phyloP scores from a whole-genome alignment of 208 protist species.

The Angomonas desouzai region DNA sequence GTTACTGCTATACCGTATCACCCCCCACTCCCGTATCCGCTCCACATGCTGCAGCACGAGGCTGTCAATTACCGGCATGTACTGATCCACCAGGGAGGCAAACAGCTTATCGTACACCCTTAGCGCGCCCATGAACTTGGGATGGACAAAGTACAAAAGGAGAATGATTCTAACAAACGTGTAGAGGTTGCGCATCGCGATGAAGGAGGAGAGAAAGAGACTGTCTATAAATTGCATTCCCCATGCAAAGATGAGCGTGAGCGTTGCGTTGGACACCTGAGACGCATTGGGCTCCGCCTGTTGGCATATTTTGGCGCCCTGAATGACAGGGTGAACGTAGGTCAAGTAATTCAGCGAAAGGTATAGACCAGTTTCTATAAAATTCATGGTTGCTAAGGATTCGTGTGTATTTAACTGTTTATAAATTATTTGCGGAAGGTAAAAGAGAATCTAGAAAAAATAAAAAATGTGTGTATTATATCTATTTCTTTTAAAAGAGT shows the following conservation, averaged over 20 bases:
- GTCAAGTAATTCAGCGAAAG: slow-evolving; percentile 50
- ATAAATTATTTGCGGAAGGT: too few species aligned
- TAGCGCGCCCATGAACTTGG: slow-evolving; percentile 51
- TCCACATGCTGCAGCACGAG: slow-evolving; percentile 51
- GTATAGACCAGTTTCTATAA: slow-evolving; percentile 21
- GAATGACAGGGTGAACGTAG: slow-evolving; percentile 57
- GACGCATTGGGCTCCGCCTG: slow-evolving; percentile 25
- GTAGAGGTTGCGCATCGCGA: slow-evolving; percentile 57
- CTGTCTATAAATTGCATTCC: slow-evolving; percentile 50
- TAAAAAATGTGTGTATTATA: too few species aligned
- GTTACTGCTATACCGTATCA: slow-evolving; percentile 37
- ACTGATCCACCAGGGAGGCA: slow-evolving; percentile 33
- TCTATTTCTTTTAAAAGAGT: too few species aligned
- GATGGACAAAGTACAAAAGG: slow-evolving; percentile 58
- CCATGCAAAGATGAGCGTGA: slow-evolving; percentile 71
- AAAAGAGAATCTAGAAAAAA: too few species aligned
- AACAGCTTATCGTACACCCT: slow-evolving; percentile 49
- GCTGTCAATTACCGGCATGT: slow-evolving; percentile 45
- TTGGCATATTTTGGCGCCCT: slow-evolving; percentile 54
- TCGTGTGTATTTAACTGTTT: too few species aligned
- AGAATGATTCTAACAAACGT: slow-evolving; percentile 46
- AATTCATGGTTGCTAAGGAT: neutral
- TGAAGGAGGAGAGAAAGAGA: slow-evolving; percentile 50
- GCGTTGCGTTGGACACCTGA: slow-evolving; percentile 61
- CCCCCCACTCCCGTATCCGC: slow-evolving; percentile 37